Evolutionary conservation across 2,329 filamentous ascomycete species (phyloP), one percentile per base, ranked within the genome.

Genomic region (Scytalidium sp.): DNA sequence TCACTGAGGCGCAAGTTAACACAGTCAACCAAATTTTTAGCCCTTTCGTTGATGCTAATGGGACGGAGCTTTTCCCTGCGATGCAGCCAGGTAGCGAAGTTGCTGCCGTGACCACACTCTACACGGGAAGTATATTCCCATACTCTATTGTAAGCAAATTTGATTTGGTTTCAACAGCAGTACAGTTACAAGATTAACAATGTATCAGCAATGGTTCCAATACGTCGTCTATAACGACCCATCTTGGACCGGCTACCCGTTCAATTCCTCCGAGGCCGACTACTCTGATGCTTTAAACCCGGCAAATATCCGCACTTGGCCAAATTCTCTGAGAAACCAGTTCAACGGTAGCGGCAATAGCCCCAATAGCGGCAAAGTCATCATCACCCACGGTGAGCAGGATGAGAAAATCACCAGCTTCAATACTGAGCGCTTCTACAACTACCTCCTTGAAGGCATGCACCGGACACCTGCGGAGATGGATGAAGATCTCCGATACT

Each of bases 401-500:
- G 71, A 74, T 47, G 50, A 61, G 5, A 53, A 61, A 49, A 65
- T 65, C 21, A 58, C 60, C 1, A 52, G 48, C 17, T 60, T 53
- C 50, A 49, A 54, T 21, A 55, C 53, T 0, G 51, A 56, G 10
- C 45, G 55, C 2, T 62, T 60, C 21, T 61, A 64, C 47, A 46
- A 61, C 7, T 44, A 54, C 22, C 53, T 62, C 0, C 15, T 46
- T 6, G 6, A 17, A 2, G 47, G 47, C 13, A 50, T 51, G 49
- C 19, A 25, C 3, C 20, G 45, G 1, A 27, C 45, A 13, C 45
- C 60, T 1, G 43, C 52, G 0, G 51, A 69, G 47, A 57, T 76
- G 4, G 72, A 76, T 49, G 57, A 63, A 1, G 77, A 73, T 50
- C 71, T 77, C 55, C 70, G 78, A 43, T 74, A 70, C 61, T 81